Evolutionary conservation across 164 flowering plant genomes (phyloP).

Genomic region (Vitis amurensis): DNA sequence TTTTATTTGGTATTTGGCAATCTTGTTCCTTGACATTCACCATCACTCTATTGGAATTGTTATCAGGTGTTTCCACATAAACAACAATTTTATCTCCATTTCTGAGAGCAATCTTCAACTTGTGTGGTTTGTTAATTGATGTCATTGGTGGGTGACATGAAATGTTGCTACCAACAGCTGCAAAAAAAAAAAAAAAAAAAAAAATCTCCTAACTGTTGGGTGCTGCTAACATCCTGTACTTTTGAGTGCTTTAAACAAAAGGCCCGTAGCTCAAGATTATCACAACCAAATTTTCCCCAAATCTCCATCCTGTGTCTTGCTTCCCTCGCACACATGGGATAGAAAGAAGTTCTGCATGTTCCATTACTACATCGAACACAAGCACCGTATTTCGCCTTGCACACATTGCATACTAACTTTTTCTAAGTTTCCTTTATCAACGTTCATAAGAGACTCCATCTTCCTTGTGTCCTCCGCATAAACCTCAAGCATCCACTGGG

Average conservation of each 20-base stretch:
- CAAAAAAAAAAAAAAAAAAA: background rate
- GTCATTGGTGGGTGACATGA: slow-evolving; percentile 25
- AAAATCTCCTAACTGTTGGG: slow-evolving; percentile 19
- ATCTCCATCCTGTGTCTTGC: slow-evolving; percentile 87
- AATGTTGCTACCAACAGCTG: slow-evolving; percentile 27
- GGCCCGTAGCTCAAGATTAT: slow-evolving; percentile 84
- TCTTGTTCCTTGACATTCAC: too few species aligned
- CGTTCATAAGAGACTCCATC: too few species aligned
- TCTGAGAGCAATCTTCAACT: background rate
- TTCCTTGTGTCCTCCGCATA: too few species aligned
- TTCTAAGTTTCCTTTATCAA: too few species aligned
- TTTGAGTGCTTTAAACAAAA: slow-evolving; percentile 89
- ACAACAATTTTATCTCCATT: too few species aligned
- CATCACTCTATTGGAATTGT: too few species aligned
- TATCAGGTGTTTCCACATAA: too few species aligned
- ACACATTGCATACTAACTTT: too few species aligned
- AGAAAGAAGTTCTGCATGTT: slow-evolving; percentile 89
- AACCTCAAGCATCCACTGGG: too few species aligned
- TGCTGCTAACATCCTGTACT: slow-evolving; percentile 21
- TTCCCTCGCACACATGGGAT: slow-evolving; percentile 95
- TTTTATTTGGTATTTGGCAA: slow-evolving; percentile 19
- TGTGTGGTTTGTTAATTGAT: slow-evolving; percentile 24
- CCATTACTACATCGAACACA: slow-evolving; percentile 86
- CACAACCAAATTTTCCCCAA: slow-evolving; percentile 81
- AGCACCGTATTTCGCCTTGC: too few species aligned